Percentiles rank a stretch among this genome's conserved stretches.
These are phyloP conservation scores for Senna tora DNA, from an alignment of 306 rosid species.

Conservation along the genomic window DNA sequence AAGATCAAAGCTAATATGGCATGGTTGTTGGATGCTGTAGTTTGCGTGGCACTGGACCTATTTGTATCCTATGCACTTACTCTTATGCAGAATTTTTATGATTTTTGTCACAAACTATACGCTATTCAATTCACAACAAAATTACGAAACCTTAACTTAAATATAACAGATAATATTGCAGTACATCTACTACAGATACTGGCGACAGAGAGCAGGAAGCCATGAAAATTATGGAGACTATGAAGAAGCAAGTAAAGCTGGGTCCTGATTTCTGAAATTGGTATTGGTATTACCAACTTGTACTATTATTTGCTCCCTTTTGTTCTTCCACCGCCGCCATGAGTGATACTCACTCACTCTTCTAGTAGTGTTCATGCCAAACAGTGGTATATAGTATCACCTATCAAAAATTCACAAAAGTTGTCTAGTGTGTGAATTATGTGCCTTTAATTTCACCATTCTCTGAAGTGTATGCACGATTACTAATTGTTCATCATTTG, in stretches of 20 bases:
- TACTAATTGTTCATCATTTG: too few relatives aligned
- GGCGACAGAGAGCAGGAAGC: conserved; percentile 12
- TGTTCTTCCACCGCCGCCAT: background rate
- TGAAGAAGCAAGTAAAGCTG: conserved; percentile 45
- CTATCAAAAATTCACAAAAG: background rate
- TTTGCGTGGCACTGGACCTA: conserved; percentile 83
- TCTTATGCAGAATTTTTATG: background rate
- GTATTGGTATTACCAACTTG: background rate
- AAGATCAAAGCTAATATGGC: conserved; percentile 85
- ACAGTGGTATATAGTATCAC: background rate
- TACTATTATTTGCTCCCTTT: too few relatives aligned
- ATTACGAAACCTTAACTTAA: conserved; percentile 44
- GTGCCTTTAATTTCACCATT: background rate
- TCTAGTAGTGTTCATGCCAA: background rate
- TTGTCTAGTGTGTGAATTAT: conserved; percentile 17
- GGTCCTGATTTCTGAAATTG: conserved; percentile 39
- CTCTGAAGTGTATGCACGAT: background rate
- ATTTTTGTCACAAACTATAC: background rate
- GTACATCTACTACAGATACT: conserved; percentile 59
- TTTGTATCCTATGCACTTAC: conserved; percentile 69
- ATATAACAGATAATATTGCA: conserved; percentile 67
- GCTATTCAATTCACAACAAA: background rate
- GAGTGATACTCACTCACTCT: background rate
- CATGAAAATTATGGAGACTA: conserved; percentile 37
- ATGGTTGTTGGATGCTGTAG: conserved; percentile 91